A percentile compares a stretch with the other conserved stretches of the same genome.
Evolutionary conservation across 2,329 filamentous ascomycete species (phyloP).

Genomic region (Fusarium sp.): DNA sequence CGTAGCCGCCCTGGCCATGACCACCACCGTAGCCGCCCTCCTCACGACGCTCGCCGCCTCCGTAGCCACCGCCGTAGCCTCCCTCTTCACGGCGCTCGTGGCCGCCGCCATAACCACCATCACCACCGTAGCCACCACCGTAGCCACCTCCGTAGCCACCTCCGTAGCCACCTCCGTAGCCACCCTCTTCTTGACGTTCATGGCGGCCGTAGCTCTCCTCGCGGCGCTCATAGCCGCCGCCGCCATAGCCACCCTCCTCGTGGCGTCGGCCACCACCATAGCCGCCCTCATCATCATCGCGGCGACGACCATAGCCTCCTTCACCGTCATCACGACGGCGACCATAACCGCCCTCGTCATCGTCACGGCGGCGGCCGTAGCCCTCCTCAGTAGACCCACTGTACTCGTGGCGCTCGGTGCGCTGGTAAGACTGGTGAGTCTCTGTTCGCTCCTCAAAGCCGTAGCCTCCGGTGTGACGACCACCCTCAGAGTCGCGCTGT

Average conservation of each 20-base stretch:
- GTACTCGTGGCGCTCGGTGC: conserved; percentile 65
- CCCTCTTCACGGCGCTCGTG: conserved; percentile 3
- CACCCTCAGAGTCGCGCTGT: conserved; percentile 60
- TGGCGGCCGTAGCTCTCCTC: conserved; percentile 34
- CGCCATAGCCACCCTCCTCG: conserved; percentile 33
- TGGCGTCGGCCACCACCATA: conserved; percentile 25
- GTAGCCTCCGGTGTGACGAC: conserved; percentile 58
- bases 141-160: too few relatives aligned
- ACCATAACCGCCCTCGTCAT: conserved; percentile 38
- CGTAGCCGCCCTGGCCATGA: conserved; percentile 24
- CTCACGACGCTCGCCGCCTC: conserved; percentile 26
- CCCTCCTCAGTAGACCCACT: conserved; percentile 50
- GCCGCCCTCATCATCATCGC: conserved; percentile 35
- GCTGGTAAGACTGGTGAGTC: conserved; percentile 63
- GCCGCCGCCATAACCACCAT: too few relatives aligned
- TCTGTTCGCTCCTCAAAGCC: conserved; percentile 71
- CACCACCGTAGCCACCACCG: conserved; percentile 26
- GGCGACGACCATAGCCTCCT: conserved; percentile 27
- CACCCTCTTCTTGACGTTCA: conserved; percentile 27
- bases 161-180: conserved; percentile 35
- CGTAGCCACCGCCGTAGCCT: conserved; percentile 14
- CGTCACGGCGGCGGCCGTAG: conserved; percentile 41
- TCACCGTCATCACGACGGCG: neutral
- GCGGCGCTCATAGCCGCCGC: conserved; percentile 37
- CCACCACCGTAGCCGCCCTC: conserved; percentile 39